Evolutionary conservation across 2,329 filamentous ascomycete species (phyloP).

Genomic region (Botrytis hyacinthi): DNA sequence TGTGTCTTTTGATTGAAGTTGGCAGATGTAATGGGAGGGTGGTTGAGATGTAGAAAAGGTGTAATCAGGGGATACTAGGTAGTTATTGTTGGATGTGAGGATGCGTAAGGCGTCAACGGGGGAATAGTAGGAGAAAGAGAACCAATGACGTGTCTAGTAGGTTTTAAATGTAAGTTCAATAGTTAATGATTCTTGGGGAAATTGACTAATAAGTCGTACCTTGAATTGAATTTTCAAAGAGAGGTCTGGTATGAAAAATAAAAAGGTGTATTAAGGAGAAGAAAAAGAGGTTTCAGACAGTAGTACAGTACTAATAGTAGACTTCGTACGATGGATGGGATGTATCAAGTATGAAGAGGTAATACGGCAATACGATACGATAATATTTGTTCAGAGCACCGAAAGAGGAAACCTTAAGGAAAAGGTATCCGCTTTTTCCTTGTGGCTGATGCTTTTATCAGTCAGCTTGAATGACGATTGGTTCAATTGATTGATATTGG

Average conservation of each 20-base stretch:
- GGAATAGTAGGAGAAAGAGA: background rate
- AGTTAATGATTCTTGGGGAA: background rate
- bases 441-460: background rate
- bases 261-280: background rate
- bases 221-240: background rate
- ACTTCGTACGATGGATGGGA: background rate
- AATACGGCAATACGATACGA: background rate
- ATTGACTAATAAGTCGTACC: background rate
- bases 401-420: constrained; percentile 8
- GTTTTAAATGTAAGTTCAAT: background rate
- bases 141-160: constrained; percentile 10
- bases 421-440: background rate
- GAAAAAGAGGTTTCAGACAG: background rate
- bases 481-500: background rate
- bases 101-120: background rate
- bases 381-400: background rate
- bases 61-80: background rate
- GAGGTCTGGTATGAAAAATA: background rate
- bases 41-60: background rate
- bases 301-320: background rate
- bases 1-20: constrained; percentile 17
- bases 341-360: background rate
- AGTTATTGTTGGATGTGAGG: background rate
- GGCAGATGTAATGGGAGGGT: background rate
- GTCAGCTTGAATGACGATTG: background rate